phyloP scores from a whole-genome alignment of 345 rosid genomes.

The Euphorbia peplus region DNA sequence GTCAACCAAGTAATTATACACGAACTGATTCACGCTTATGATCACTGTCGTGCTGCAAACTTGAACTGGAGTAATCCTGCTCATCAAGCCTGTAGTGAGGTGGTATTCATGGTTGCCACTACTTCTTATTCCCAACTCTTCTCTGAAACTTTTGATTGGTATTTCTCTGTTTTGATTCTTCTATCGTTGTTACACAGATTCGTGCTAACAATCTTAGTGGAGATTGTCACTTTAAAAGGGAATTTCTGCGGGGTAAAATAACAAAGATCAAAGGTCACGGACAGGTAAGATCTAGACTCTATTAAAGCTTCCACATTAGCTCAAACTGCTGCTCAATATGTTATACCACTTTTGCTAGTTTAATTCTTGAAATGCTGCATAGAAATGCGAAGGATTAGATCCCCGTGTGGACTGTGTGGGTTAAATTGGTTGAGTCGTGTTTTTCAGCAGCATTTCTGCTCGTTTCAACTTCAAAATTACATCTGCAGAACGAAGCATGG shows the following conservation, averaged over 20 bases:
- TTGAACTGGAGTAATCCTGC: constrained; percentile 84
- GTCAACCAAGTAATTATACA: constrained; percentile 85
- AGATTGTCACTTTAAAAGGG: constrained; percentile 89
- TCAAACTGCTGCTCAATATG: too few species aligned
- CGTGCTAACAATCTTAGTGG: constrained; percentile 93
- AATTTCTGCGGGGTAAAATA: constrained; percentile 66
- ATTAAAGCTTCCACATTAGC: too few species aligned
- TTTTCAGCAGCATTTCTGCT: neutral
- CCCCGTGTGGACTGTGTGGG: neutral
- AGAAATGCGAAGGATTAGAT: neutral
- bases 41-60: constrained; percentile 82
- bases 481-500: neutral
- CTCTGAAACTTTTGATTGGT: neutral
- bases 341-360: too few species aligned
- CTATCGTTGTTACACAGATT: constrained; percentile 42
- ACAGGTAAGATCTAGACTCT: constrained; percentile 48
- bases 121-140: too few species aligned
- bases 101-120: constrained; percentile 30
- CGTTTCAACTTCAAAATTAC: neutral
- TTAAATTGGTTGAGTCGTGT: neutral
- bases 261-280: constrained; percentile 85
- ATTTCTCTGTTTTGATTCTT: constrained; percentile 3
- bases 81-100: constrained; percentile 99
- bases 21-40: constrained; percentile 87
- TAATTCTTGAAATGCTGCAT: too few species aligned